Base-by-base conservation (phyloP, 768 basidiomycete genomes). In the Pleurotus pulmonarius region DNA sequence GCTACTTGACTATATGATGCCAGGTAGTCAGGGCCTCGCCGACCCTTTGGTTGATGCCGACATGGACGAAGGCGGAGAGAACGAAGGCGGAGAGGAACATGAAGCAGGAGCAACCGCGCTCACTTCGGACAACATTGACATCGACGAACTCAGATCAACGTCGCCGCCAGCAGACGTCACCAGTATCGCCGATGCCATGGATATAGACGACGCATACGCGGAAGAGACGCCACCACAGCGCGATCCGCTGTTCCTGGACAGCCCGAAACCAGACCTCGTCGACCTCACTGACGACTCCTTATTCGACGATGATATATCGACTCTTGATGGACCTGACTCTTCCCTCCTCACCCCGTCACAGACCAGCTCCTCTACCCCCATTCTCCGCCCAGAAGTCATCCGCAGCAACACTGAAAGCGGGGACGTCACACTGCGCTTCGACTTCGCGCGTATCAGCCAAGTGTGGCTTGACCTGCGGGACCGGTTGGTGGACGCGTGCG, bases 351-450 rank as follows among this genome's bases (percentile, higher is more conserved):
- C 9, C 4, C 29, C 29, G 29, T 34, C 29, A 11, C 29, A 34
- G 29, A 56, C 61, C 4, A 57, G 39, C 24, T 55, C 58, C 9
- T 49, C 66, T 34, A 61, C 64, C n/a, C 55, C 62, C 29, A 49
- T 70, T 15, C 56, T 64, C 24, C 65, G 67, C 37, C 72, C 76
- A 7, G 81, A 83, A 59, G 70, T 82, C 44, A 70, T 80, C 47
- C 41, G 41, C n/a, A 73, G 72, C 26, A 71, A 63, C 13, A 52
- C 29, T 13, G 59, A 56, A 18, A 48, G 24, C 5, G 60, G 54
- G 8, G 65, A 70, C 47, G 58, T 72, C 9, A 66, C 67, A 2
- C 56, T 76, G 18, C 64, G 65, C 3, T 75, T 79, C 49, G 69
- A 76, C 55, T 41, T 79, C 3, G 49, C 61, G 13, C 68, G 64